phyloP scores from a whole-genome alignment of 2,329 filamentous ascomycete genomes.

The Colletotrichum sp. region DNA sequence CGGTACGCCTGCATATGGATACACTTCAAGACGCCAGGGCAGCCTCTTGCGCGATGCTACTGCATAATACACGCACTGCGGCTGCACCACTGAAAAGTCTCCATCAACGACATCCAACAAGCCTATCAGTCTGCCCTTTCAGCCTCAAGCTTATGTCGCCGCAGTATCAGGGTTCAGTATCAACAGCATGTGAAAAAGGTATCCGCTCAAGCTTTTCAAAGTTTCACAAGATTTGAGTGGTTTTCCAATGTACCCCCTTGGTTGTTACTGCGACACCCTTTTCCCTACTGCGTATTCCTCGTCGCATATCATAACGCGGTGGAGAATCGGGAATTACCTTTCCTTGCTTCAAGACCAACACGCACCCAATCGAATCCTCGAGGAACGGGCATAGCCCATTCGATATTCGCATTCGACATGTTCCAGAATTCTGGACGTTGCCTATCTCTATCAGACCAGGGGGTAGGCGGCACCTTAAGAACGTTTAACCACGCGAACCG shows the following conservation, averaged over 20 bases:
- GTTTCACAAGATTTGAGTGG: not conserved
- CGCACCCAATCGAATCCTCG: not conserved
- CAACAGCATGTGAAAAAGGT: constrained; percentile 11
- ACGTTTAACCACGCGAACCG: not conserved
- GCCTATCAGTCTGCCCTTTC: not conserved
- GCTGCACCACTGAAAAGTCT: not conserved
- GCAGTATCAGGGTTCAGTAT: not conserved
- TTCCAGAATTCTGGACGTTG: not conserved
- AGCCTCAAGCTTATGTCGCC: not conserved
- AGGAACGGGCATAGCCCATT: not conserved
- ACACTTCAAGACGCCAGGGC: not conserved
- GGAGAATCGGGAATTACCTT: not conserved
- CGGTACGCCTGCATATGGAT: constrained; percentile 6
- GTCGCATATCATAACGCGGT: not conserved
- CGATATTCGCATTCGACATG: not conserved
- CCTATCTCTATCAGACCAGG: not conserved
- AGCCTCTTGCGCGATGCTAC: not conserved
- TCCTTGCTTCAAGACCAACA: not conserved
- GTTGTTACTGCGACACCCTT: not conserved
- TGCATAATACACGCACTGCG: not conserved
- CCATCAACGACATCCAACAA: not conserved
- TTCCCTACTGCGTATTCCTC: not conserved
- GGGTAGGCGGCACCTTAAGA: not conserved
- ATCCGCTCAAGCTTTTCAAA: not conserved
- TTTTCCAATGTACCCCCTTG: not conserved